Conservation (phyloP, 1,284 basidiomycete species). For the Ganoderma lingzhi region DNA sequence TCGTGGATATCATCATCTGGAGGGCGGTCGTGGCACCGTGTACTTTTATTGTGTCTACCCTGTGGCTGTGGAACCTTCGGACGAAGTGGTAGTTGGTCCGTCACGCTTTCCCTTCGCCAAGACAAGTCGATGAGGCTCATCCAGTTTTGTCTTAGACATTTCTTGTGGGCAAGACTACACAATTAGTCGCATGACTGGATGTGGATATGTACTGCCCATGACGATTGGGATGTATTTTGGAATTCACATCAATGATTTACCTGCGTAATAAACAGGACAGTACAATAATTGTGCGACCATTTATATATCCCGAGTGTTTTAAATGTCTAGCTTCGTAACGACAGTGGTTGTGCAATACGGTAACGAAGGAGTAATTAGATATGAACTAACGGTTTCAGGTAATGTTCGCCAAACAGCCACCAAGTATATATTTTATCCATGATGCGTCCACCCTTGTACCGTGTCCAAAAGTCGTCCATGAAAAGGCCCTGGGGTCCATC, state of each 20-base stretch:
- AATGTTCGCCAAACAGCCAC: background rate
- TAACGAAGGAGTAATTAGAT: background rate
- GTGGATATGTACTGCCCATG: background rate
- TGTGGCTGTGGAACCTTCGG: constrained; percentile 41
- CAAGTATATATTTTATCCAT: background rate
- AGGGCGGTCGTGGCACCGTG: constrained; percentile 52
- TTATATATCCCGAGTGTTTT: background rate
- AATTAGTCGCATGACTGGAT: background rate
- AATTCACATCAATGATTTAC: background rate
- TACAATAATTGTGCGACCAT: background rate
- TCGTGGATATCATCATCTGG: constrained; percentile 47
- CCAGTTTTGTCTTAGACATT: background rate
- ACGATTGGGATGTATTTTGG: background rate
- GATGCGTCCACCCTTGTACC: background rate
- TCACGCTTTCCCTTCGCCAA: background rate
- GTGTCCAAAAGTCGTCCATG: constrained; percentile 3
- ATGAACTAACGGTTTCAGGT: background rate
- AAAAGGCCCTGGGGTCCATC: background rate
- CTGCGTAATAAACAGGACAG: background rate
- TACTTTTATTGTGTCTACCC: constrained; percentile 39
- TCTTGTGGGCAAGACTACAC: background rate
- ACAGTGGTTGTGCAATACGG: background rate
- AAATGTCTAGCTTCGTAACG: background rate
- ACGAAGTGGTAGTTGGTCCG: constrained; percentile 7
- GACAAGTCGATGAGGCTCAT: background rate